Evolutionary conservation across 345 rosid genomes (phyloP).

Genomic region (Pelargonium nanum): DNA sequence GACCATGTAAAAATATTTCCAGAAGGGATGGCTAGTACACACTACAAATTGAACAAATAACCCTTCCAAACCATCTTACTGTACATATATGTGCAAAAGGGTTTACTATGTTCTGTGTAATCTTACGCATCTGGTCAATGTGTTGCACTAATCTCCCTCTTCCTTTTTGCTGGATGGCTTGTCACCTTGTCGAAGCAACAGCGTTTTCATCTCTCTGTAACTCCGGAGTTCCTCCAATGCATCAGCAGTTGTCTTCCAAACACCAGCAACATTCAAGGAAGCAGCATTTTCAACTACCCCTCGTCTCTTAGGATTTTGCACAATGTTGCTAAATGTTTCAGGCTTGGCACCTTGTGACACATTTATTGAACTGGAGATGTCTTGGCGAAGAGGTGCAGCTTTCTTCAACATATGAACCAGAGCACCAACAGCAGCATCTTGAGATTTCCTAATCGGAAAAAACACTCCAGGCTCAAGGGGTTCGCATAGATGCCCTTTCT

Average conservation of each 20-base stretch:
- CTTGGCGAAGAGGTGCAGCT: slow-evolving; percentile 80
- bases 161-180: slow-evolving; percentile 12
- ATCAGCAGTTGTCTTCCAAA: slow-evolving; percentile 70
- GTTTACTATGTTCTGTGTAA: slow-evolving; percentile 7
- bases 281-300: slow-evolving; percentile 23
- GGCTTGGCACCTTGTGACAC: slow-evolving; percentile 24
- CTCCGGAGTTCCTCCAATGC: slow-evolving; percentile 74
- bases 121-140: neutral
- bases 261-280: slow-evolving; percentile 23
- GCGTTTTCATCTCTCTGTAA: slow-evolving; percentile 55
- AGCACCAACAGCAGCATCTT: slow-evolving; percentile 87
- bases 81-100: slow-evolving; percentile 21
- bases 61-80: slow-evolving; percentile 11
- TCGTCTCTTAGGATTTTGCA: slow-evolving; percentile 14
- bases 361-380: slow-evolving; percentile 19
- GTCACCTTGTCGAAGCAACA: slow-evolving; percentile 44
- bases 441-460: slow-evolving; percentile 44
- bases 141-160: neutral
- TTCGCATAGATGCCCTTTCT: slow-evolving; percentile 30
- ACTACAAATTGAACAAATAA: no score
- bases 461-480: slow-evolving; percentile 39
- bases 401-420: slow-evolving; percentile 73
- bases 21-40: no score
- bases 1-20: neutral
- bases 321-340: slow-evolving; percentile 19